phyloP scores from a whole-genome alignment of 2,329 filamentous ascomycete genomes.

The Cladosporium sp. region DNA sequence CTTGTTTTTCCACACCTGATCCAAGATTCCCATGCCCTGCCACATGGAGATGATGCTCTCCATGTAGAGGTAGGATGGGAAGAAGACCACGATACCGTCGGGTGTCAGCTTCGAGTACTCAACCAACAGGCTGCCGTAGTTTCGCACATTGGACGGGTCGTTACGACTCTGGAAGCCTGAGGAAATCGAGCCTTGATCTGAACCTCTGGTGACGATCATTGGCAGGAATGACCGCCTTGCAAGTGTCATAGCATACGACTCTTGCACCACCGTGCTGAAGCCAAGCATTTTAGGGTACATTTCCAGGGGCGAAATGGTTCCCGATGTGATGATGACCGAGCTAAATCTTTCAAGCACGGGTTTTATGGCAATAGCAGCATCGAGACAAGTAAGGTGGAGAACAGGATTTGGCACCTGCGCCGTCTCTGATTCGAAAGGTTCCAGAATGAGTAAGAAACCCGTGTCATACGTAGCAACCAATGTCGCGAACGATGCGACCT shows the following conservation, averaged over 20 bases:
- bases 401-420: conserved; percentile 95
- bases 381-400: conserved; percentile 94
- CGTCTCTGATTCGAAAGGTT: conserved; percentile 93
- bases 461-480: conserved; percentile 96
- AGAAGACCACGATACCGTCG: conserved; percentile 98
- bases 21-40: conserved; percentile 97
- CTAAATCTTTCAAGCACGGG: conserved; percentile 97
- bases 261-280: conserved; percentile 88
- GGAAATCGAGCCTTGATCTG: conserved; percentile 89
- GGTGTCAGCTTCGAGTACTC: conserved; percentile 96
- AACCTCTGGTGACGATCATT: conserved; percentile 95
- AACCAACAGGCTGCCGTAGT: conserved; percentile 89
- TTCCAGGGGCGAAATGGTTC: conserved; percentile 92
- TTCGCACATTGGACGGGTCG: conserved; percentile 93
- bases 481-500: conserved; percentile 96
- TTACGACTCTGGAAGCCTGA: conserved; percentile 95
- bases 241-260: conserved; percentile 96
- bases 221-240: conserved; percentile 93
- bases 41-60: conserved; percentile 98
- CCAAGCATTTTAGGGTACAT: conserved; percentile 99
- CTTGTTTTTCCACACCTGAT: conserved; percentile 99
- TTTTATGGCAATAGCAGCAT: conserved; percentile 96
- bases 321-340: conserved; percentile 97
- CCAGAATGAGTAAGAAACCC: conserved; percentile 92
- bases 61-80: conserved; percentile 98